Conservation (phyloP, 495 filamentous ascomycete genomes). For the Cercophora newfieldiana region DNA sequence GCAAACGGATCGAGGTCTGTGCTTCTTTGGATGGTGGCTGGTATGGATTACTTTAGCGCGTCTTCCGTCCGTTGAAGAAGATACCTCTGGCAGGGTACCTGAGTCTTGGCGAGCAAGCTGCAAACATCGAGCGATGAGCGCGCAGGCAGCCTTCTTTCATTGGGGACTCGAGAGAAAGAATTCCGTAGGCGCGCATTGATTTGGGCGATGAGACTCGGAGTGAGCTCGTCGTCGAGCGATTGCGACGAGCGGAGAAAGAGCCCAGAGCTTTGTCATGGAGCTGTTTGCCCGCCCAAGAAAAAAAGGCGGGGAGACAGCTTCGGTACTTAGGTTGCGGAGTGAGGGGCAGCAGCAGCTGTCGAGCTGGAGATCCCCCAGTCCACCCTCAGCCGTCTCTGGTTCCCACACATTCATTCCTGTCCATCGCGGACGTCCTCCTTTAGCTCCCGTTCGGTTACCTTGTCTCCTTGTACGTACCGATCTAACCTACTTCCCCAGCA, state of each 20-base stretch:
- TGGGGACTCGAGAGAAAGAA: background rate
- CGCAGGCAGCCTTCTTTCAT: background rate
- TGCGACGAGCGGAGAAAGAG: background rate
- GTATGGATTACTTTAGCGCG: no score
- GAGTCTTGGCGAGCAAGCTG: background rate
- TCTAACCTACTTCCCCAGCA: background rate
- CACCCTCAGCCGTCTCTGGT: background rate
- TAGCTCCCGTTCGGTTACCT: background rate
- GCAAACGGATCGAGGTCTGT: constrained; percentile 19
- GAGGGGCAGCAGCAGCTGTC: background rate
- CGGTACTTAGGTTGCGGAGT: background rate
- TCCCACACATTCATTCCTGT: background rate
- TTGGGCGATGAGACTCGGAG: no score
- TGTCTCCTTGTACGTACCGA: background rate
- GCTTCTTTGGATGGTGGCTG: constrained; percentile 14
- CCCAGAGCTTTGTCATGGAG: background rate
- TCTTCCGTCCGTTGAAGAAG: constrained; percentile 1
- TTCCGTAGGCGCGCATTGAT: no score
- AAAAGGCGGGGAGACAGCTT: background rate
- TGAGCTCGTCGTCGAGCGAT: no score
- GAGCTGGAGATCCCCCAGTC: background rate
- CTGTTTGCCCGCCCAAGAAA: background rate
- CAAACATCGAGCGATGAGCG: background rate
- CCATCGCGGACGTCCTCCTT: no score
- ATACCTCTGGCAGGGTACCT: constrained; percentile 1